Conservation (phyloP, 164 flowering plant species). For the Stephania japonica region DNA sequence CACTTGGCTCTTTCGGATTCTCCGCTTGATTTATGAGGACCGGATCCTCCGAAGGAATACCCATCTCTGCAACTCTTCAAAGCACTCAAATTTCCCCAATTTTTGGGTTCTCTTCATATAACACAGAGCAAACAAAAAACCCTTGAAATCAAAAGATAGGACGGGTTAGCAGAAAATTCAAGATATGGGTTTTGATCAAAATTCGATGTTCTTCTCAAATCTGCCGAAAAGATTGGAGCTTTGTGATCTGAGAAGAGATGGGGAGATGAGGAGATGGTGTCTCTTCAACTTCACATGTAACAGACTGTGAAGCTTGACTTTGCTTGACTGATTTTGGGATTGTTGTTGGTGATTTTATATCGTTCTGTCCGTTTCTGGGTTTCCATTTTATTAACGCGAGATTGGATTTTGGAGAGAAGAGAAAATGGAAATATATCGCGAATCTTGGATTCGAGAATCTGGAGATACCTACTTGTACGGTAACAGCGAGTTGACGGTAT, state of each 20-base stretch:
- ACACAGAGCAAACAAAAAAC: background rate
- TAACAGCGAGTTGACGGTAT: background rate
- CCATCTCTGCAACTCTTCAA: slow-evolving; percentile 30
- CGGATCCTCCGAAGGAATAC: slow-evolving; percentile 46
- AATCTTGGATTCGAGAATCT: background rate
- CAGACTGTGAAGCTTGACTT: too few species aligned
- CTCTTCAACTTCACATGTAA: too few species aligned
- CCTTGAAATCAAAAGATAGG: background rate
- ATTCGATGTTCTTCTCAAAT: background rate
- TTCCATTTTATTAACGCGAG: too few species aligned
- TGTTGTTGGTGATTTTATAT: too few species aligned
- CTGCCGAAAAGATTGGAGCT: background rate
- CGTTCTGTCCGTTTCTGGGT: too few species aligned
- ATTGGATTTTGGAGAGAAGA: too few species aligned
- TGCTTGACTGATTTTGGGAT: too few species aligned
- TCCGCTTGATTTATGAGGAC: slow-evolving; percentile 42
- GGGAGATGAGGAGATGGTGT: too few species aligned
- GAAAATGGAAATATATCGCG: too few species aligned
- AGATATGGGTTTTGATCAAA: too few species aligned
- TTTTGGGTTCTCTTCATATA: background rate
- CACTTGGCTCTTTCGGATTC: slow-evolving; percentile 35
- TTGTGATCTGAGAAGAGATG: background rate
- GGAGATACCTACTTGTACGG: too few species aligned
- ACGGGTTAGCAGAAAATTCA: background rate
- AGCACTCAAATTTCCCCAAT: background rate